These are phyloP conservation scores for Saccharum hybrid DNA, from an alignment of 202 grass and related monocot genomes.

Conservation along the genomic window DNA sequence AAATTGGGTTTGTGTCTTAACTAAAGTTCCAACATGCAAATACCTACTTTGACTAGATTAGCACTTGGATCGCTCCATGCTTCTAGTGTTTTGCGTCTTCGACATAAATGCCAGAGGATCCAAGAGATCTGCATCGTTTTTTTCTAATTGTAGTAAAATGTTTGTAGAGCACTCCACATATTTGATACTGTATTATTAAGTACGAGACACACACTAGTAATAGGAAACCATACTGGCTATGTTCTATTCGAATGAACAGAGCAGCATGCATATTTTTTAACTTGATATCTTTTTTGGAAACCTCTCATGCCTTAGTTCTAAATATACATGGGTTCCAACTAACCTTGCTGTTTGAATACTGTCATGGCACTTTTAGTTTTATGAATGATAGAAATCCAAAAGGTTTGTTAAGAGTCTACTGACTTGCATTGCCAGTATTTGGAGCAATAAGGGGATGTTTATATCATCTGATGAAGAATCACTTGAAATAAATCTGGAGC, in stretches of 20 bases:
- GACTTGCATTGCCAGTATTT: background rate
- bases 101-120: background rate
- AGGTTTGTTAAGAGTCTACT: constrained; percentile 11
- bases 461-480: constrained; percentile 2
- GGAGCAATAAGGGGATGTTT: background rate
- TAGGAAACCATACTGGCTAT: background rate
- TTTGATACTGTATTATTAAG: constrained; percentile 1
- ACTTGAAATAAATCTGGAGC: constrained; percentile 2
- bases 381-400: background rate
- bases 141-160: background rate
- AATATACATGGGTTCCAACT: constrained; percentile 16
- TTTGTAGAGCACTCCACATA: background rate
- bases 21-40: background rate
- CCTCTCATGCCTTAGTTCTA: constrained; percentile 1
- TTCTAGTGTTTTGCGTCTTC: background rate
- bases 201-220: constrained; percentile 8
- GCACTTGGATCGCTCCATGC: background rate
- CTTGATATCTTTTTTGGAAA: background rate
- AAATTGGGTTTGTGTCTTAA: constrained; percentile 15
- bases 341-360: constrained; percentile 7
- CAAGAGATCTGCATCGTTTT: background rate
- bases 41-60: background rate
- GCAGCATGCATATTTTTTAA: background rate
- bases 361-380: background rate
- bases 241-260: background rate